These are phyloP conservation scores for Capsella rubella DNA, from an alignment of 441 rosid species.

Conservation along the genomic window DNA sequence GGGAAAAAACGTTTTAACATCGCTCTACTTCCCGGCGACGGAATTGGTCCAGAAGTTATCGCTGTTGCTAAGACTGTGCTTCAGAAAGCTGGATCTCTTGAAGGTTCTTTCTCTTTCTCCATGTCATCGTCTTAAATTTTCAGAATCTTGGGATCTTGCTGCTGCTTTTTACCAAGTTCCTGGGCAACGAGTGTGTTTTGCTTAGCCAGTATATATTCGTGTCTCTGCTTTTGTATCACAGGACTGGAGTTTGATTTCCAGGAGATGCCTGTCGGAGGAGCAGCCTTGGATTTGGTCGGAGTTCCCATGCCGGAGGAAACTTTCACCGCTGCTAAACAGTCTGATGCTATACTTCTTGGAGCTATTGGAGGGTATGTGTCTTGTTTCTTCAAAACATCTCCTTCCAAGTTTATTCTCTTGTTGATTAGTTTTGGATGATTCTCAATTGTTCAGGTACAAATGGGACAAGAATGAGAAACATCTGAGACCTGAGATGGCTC, in stretches of 20 bases:
- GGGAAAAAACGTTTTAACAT: constrained; percentile 60
- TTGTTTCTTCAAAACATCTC: neutral
- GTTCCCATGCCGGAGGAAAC: constrained; percentile 86
- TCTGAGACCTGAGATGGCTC: constrained; percentile 82
- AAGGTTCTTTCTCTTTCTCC: constrained; percentile 55
- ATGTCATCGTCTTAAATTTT: neutral
- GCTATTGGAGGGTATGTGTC: constrained; percentile 81
- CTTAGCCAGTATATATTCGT: neutral
- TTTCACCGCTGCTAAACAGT: constrained; percentile 64
- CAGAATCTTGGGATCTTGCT: neutral
- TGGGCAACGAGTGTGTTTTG: neutral
- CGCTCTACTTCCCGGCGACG: constrained; percentile 91
- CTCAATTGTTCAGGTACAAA: constrained; percentile 58
- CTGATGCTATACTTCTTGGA: constrained; percentile 85
- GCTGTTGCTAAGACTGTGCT: constrained; percentile 77
- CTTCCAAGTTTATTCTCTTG: neutral
- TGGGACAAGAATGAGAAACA: constrained; percentile 88
- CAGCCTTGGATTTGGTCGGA: constrained; percentile 88
- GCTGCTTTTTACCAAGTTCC: neutral
- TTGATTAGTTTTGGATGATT: constrained; percentile 2
- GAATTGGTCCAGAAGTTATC: constrained; percentile 88
- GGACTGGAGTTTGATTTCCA: constrained; percentile 80
- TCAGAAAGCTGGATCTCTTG: constrained; percentile 68
- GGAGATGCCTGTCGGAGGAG: constrained; percentile 94
- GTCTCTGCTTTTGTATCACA: constrained; percentile 36